Evolutionary conservation across 805 yeast genomes (phyloP), one percentile per base, ranked within the genome.

Genomic region (Saturnispora hagleri): DNA sequence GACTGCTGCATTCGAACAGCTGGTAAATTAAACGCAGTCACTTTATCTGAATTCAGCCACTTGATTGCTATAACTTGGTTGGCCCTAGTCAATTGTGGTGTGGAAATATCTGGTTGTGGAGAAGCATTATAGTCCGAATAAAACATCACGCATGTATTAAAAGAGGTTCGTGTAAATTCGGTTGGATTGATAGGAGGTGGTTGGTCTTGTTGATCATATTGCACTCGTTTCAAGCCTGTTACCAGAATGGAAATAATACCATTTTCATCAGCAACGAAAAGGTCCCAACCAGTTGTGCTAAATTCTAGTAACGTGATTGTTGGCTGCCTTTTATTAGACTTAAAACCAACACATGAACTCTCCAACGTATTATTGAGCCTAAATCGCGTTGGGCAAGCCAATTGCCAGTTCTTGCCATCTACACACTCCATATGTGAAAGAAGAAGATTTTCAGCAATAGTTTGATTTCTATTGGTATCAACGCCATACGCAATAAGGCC

Each of bases 351-450:
- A 26, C 34, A 41, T 20, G 48, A 36, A 20, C 38, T 38, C 24
- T 43, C 48, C 6, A 50, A 26, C 9, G 48, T 50, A n/a, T 20
- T 43, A 20, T 35, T 43, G 2, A 49, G 36, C 18, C 47, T 53
- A 34, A 73, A 62, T 28, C 64, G 66, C 26, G 75, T 72, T 1
- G 87, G 79, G 8, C 73, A 69, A 1, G 89, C 86, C 54, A 89
- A 71, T 57, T 82, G 81, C 97, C 97, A 91, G 45, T 74, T 67
- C 34, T 74, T 73, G 1, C 97, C 97, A 63, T 87, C 84, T 13
- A 79, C 66, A 53, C 89, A 81, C 58, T 84, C 90, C 53, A 89
- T 61, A 65, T 84, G 81, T 0, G 95, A 82, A 53, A 87, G 68
- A 46, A 72, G 69, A 22, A 88, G 61, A 54, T 74, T 74, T 8